Evolutionary conservation across 164 flowering plant genomes (phyloP).

Genomic region (Vitis rupestris): DNA sequence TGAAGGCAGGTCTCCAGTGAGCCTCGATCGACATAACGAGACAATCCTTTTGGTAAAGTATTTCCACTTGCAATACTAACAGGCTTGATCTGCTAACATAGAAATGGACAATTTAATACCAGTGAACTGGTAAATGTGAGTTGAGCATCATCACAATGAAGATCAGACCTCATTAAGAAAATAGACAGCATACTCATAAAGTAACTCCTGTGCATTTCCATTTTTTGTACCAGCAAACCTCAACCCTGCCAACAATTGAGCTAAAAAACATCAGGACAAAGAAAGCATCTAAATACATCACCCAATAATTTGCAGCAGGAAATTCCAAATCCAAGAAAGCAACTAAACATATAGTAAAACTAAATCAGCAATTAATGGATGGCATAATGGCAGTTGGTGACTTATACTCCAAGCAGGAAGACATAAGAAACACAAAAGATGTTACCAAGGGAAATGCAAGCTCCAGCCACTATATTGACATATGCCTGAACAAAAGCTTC

Average conservation of each 20-base stretch:
- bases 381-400: too few species aligned
- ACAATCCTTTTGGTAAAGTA: constrained; percentile 68
- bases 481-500: constrained; percentile 85
- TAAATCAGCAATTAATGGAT: neutral
- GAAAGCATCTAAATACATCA: neutral
- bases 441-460: constrained; percentile 90
- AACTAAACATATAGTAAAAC: neutral
- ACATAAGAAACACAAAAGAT: constrained; percentile 1
- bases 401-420: too few species aligned
- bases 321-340: neutral
- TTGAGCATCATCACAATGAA: constrained; percentile 16
- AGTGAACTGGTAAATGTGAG: neutral
- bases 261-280: neutral
- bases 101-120: neutral
- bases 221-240: constrained; percentile 92
- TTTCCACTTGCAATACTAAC: constrained; percentile 44
- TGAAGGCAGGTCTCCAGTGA: constrained; percentile 89
- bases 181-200: constrained; percentile 76
- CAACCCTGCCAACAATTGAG: constrained; percentile 53
- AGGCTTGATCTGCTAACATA: constrained; percentile 74
- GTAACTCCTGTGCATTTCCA: constrained; percentile 81
- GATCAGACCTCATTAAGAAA: constrained; percentile 81
- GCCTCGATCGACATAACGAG: constrained; percentile 77
- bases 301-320: neutral
- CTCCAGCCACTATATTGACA: constrained; percentile 82